Evolutionary conservation across 2,329 filamentous ascomycete species (phyloP).

Genomic region (Aspergillus flavus): DNA sequence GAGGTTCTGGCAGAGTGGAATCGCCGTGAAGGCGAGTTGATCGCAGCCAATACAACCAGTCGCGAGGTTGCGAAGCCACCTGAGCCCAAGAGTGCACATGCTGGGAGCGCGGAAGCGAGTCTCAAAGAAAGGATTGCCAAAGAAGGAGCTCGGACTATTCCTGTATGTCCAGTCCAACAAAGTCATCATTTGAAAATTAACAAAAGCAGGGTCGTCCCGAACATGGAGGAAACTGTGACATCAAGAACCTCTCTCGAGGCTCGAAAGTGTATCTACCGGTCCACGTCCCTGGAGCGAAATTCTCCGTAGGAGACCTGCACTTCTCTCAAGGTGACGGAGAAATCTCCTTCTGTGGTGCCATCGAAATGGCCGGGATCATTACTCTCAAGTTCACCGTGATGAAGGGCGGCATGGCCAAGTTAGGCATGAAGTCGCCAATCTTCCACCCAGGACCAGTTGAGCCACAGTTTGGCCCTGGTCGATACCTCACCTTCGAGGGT

Average conservation of each 20-base stretch:
- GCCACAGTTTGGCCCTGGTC: conserved; percentile 80
- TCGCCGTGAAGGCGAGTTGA: conserved; percentile 76
- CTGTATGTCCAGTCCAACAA: conserved; percentile 44
- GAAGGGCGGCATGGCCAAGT: conserved; percentile 73
- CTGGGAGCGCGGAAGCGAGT: conserved; percentile 62
- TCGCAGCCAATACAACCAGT: conserved; percentile 65
- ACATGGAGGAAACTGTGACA: conserved; percentile 89
- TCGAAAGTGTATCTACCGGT: conserved; percentile 86
- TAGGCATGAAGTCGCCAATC: conserved; percentile 80
- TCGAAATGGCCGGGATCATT: conserved; percentile 91
- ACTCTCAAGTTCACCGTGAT: conserved; percentile 88
- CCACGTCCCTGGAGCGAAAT: conserved; percentile 84
- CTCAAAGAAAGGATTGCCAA: conserved; percentile 68
- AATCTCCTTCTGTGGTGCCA: conserved; percentile 85
- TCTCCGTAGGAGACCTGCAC: conserved; percentile 85
- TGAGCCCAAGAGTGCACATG: conserved; percentile 70
- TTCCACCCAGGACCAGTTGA: conserved; percentile 87
- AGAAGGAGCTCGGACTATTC: conserved; percentile 84
- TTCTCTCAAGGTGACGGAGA: conserved; percentile 89
- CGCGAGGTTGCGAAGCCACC: conserved; percentile 79
- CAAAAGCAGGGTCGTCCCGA: conserved; percentile 67
- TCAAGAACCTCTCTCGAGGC: conserved; percentile 80
- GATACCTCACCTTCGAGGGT: conserved; percentile 84
- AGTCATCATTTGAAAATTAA: background rate
- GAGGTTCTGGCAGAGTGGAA: conserved; percentile 84